Percentiles rank a stretch among this genome's conserved stretches.
Conservation (phyloP, 73 alveolate genomes). For the Paraurostyla sp. region DNA sequence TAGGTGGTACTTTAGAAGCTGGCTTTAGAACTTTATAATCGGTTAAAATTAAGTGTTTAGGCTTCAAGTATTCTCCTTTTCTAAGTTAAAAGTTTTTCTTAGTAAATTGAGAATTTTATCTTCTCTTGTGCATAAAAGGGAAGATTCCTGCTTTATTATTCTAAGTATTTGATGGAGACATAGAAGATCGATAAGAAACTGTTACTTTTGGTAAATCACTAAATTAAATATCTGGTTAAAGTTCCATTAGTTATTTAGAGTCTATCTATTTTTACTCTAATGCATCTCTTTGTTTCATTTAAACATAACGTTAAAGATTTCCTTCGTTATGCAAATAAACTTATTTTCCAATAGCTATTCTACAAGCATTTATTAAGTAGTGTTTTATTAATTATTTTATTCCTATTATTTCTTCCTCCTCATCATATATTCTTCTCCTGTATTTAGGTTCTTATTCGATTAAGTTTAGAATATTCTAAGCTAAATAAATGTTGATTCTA, state of each 20-base stretch:
- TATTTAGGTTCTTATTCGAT: no score
- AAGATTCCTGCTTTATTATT: not conserved
- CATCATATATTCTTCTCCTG: no score
- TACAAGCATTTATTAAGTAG: not conserved
- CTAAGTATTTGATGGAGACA: not conserved
- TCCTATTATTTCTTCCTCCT: not conserved
- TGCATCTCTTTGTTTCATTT: not conserved
- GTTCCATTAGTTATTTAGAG: not conserved
- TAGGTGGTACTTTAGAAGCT: conserved; percentile 53
- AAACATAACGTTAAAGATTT: not conserved
- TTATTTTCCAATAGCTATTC: conserved; percentile 9
- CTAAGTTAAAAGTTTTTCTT: not conserved
- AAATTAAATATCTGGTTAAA: not conserved
- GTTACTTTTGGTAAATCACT: conserved; percentile 38
- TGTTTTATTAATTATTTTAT: no score
- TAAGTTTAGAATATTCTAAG: no score
- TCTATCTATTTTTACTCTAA: not conserved
- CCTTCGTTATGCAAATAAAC: conserved; percentile 9
- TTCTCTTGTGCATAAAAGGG: conserved; percentile 3
- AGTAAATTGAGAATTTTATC: not conserved
- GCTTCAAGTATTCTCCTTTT: conserved; percentile 42
- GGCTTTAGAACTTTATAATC: conserved; percentile 69
- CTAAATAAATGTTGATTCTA: no score
- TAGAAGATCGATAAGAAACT: conserved; percentile 29
- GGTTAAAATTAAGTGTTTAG: conserved; percentile 63